Evolutionary conservation across 352 stramenopile species (phyloP), one percentile per base, ranked within the genome.

Genomic region (Phytophthora sansomeana): DNA sequence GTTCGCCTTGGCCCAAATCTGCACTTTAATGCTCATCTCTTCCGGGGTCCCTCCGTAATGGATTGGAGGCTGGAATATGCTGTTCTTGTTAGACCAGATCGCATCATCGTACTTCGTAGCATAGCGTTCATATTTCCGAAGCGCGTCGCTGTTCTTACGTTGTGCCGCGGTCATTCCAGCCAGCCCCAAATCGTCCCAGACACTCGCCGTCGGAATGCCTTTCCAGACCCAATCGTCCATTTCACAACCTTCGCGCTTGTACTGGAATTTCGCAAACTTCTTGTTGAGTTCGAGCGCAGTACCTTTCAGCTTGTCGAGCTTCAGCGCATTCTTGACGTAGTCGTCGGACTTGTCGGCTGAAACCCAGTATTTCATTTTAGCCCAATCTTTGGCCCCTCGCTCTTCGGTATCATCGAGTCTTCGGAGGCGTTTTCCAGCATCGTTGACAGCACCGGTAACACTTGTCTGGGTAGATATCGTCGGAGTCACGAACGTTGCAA

Each of bases 21-120:
- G 46, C 47, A 66, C 28, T 8, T 66, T 66, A 21, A 43, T 28
- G 1, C 21, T 33, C 47, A 66, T 51, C 38, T 66, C 58, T 13
- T 6, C 38, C 4, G 29, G 19, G 8, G 29, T 60, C n/a, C n/a
- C 32, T 33, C 30, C 30, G 24, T 42, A 35, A 19, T 28, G 6
- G 14, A 47, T 47, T 6, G 19, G 17, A 10, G 41, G 41, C 16
- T 54, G n/a, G 16, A 60, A 30, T 2, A 10, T 26, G 24, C 38
- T 28, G 16, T 41, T 19, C 24, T 33, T 28, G n/a, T 48, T 16
- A 4, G 24, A 19, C 51, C n/a, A 49, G 19, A n/a, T 60, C 48
- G 6, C 8, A 7, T 67, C 17, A 30, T 60, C 58, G 21, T 67
- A 30, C 58, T 61, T 67, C 16, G 36, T 54, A 13, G 49, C 58